Conservation (phyloP, 768 basidiomycete genomes). For the Hysterangium stoloniferum region DNA sequence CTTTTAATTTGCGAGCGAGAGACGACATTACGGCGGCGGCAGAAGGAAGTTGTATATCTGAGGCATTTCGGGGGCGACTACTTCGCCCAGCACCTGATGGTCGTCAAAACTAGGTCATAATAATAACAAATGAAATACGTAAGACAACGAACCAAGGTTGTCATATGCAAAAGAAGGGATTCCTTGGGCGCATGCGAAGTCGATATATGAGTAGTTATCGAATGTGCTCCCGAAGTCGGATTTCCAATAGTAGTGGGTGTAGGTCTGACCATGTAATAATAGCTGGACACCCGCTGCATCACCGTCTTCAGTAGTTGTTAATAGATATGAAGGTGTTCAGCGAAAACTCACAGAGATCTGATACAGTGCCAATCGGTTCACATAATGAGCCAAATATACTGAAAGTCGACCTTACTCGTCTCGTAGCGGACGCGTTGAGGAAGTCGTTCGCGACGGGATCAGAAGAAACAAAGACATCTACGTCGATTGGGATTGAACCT, state of each 20-base stretch:
- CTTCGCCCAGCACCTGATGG: neutral
- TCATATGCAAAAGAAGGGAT: neutral
- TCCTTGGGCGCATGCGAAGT: neutral
- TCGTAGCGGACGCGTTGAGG: neutral
- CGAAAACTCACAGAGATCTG: no score
- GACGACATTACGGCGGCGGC: neutral
- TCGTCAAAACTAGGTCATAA: no score
- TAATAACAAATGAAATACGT: neutral
- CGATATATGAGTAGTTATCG: neutral
- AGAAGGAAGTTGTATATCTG: neutral
- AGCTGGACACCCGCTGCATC: neutral
- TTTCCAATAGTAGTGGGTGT: neutral
- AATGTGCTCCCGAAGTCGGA: neutral
- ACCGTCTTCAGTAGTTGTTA: no score
- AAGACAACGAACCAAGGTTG: neutral
- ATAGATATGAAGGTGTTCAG: no score
- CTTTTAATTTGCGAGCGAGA: neutral
- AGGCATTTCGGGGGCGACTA: neutral
- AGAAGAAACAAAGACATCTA: neutral
- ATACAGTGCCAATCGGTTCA: neutral
- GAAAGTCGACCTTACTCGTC: neutral
- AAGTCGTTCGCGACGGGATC: neutral
- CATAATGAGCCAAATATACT: neutral
- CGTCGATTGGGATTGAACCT: neutral
- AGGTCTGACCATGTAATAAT: neutral